phyloP scores from a whole-genome alignment of 495 filamentous ascomycete species.

The Oidiodendron maius region DNA sequence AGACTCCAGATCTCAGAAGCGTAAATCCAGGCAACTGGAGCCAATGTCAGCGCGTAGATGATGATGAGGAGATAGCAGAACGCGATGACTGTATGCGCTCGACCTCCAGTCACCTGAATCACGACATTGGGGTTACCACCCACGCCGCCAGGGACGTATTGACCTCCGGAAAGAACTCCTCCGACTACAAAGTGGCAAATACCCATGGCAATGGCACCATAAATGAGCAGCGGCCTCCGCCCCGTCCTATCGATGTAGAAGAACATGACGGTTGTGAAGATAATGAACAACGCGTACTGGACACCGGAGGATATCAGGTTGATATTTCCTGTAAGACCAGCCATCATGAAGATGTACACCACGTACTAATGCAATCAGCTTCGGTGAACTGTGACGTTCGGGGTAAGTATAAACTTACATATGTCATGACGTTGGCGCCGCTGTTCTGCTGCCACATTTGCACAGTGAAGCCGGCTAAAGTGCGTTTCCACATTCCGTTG shows the following conservation, averaged over 20 bases:
- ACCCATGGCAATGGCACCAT: slow-evolving; percentile 64
- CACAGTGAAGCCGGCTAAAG: slow-evolving; percentile 60
- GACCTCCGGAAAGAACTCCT: slow-evolving; percentile 45
- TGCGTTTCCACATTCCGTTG: slow-evolving; percentile 67
- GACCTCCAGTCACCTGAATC: slow-evolving; percentile 51
- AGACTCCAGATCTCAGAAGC: slow-evolving; percentile 71
- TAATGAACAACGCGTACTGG: slow-evolving; percentile 71
- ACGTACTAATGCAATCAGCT: slow-evolving; percentile 16
- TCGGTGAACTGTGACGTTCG: too few relatives aligned
- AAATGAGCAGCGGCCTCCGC: slow-evolving; percentile 63
- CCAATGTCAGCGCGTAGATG: slow-evolving; percentile 64
- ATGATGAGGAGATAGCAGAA: slow-evolving; percentile 69
- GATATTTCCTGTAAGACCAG: slow-evolving; percentile 54
- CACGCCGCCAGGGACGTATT: slow-evolving; percentile 42
- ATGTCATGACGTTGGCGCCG: slow-evolving; percentile 63
- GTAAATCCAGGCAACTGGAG: slow-evolving; percentile 70
- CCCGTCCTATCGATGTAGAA: slow-evolving; percentile 71
- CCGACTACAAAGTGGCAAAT: slow-evolving; percentile 64
- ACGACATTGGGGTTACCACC: slow-evolving; percentile 58
- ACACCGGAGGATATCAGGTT: slow-evolving; percentile 63
- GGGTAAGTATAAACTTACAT: too few relatives aligned
- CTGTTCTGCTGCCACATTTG: slow-evolving; percentile 70
- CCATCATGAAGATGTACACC: slow-evolving; percentile 43
- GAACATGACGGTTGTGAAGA: slow-evolving; percentile 62
- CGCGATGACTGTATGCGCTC: slow-evolving; percentile 64